These are phyloP conservation scores for Syncephalis plumigaleata DNA, from an alignment of 371 early-diverging fungal genomes.

Conservation along the genomic window DNA sequence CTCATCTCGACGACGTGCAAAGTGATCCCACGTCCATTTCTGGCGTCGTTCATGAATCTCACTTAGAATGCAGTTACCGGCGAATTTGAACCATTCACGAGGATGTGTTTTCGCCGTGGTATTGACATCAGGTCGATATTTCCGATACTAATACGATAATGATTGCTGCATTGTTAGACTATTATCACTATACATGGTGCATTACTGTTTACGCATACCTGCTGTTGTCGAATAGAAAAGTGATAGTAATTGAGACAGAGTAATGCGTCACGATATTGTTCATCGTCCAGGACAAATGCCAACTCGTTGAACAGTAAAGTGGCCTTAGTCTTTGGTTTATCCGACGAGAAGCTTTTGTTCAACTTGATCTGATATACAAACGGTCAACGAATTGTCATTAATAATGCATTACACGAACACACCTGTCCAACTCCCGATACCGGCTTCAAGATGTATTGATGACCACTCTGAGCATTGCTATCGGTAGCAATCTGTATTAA, in stretches of 20 bases:
- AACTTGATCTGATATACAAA: constrained; percentile 19
- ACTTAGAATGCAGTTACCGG: constrained; percentile 48
- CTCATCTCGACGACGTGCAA: constrained; percentile 67
- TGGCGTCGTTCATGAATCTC: constrained; percentile 78
- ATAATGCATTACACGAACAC: background rate
- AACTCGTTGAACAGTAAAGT: constrained; percentile 79
- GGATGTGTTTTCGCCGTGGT: constrained; percentile 69
- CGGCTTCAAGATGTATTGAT: constrained; percentile 81
- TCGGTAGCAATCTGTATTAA: constrained; percentile 35
- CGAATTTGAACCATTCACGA: constrained; percentile 72
- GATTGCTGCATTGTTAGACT: too few species aligned
- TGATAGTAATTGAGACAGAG: constrained; percentile 71
- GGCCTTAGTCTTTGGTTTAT: constrained; percentile 42
- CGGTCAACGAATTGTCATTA: background rate
- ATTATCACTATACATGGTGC: background rate
- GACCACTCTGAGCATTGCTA: constrained; percentile 22
- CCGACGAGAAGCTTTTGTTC: constrained; percentile 43
- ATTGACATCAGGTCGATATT: constrained; percentile 57
- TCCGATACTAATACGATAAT: constrained; percentile 40
- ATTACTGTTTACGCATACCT: constrained; percentile 17
- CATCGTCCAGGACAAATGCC: constrained; percentile 74
- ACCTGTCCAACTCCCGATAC: constrained; percentile 86
- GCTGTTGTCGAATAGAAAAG: constrained; percentile 43
- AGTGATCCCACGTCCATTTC: constrained; percentile 75
- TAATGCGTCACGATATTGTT: constrained; percentile 72